A percentile compares a stretch with the other conserved stretches of the same genome.
phyloP scores from a whole-genome alignment of 176 grass and related monocot species.

The Juncus inflexus region DNA sequence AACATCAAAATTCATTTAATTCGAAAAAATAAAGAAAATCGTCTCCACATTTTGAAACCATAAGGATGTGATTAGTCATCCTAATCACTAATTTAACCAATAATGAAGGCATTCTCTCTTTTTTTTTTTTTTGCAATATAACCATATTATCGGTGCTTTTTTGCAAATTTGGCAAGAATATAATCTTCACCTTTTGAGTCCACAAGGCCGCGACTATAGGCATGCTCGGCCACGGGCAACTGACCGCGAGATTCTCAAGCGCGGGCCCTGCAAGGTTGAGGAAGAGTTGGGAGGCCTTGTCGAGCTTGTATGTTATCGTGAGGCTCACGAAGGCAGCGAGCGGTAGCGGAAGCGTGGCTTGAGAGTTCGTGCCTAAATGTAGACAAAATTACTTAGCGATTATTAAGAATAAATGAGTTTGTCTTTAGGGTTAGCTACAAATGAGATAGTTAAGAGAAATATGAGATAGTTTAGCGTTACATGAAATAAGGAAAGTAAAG shows the following conservation, averaged over 20 bases:
- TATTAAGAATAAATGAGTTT: no score
- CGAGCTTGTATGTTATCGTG: constrained; percentile 95
- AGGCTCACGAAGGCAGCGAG: constrained; percentile 94
- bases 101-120: no score
- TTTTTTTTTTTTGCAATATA: no score
- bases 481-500: background rate
- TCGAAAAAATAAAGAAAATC: no score
- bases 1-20: no score
- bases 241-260: constrained; percentile 88
- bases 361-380: constrained; percentile 66
- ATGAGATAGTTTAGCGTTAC: background rate
- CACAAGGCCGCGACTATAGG: constrained; percentile 86
- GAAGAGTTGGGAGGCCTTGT: constrained; percentile 89
- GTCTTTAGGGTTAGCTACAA: no score
- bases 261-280: constrained; percentile 94
- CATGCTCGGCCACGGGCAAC: constrained; percentile 99
- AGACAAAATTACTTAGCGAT: background rate
- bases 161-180: no score
- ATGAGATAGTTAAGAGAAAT: background rate
- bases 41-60: no score
- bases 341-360: constrained; percentile 77
- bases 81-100: no score
- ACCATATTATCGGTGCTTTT: no score
- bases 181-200: constrained; percentile 53
- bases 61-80: no score